Base-by-base conservation (phyloP, 345 rosid genomes). In the Zanthoxylum bungeanum region DNA sequence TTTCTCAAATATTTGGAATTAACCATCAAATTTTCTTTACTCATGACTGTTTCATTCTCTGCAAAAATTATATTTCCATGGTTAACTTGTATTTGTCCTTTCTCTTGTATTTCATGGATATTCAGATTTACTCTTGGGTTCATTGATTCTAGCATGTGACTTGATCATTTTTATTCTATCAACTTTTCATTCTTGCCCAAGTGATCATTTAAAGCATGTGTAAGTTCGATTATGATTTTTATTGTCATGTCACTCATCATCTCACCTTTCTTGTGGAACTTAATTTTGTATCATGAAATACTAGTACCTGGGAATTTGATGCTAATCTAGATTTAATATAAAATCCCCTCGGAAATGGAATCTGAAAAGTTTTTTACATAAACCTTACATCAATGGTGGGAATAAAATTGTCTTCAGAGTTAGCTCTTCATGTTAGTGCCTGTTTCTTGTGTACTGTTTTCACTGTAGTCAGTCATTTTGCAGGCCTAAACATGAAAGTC, bases 401-500 rank as follows among this genome's bases (percentile, higher is more conserved):
- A 27, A 25, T 24, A n/a, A 51, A 66, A 19, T 57, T 55, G 27
- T 40, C 9, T 39, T 39, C 6, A 37, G 30, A 36, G 25, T 55
- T 19, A 16, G 36, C 30, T 50, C 12, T 12, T 27, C 17, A 25
- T 60, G n/a, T 1, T 70, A 16, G 9, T 28, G 2, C n/a, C 7
- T n/a, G n/a, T 17, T 42, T 68, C 7, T 21, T 61, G 21, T 68
- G 50, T 16, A 47, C 39, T 70, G 16, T 30, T 28, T 75, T 64
- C 66, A 40, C 46, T 31, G 3, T 25, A 9, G 56, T 5, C 22
- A 39, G 47, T 33, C 58, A 33, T 37, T 51, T 72, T 75, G 70
- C 86, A 94, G 98, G 93, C 56, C 83, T 88, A 73, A 93, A 94
- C 81, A 71, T 77, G 86, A 90, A 90, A 82, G 97, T 94, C 27